Base-by-base conservation (phyloP, 495 filamentous ascomycete genomes). In the Penicillium egyptiacum region DNA sequence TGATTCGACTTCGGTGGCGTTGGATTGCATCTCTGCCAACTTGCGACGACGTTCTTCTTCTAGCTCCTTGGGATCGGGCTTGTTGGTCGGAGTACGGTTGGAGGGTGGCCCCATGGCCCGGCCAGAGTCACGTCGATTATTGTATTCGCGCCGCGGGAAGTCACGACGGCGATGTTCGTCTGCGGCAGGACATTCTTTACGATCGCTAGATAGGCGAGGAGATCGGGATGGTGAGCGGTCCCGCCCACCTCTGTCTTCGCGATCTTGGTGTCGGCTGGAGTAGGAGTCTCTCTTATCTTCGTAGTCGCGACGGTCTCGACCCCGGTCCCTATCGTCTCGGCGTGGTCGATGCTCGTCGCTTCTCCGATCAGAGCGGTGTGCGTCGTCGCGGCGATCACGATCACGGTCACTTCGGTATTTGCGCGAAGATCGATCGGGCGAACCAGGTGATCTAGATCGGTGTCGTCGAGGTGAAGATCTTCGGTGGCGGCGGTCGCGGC, bases 11-110 rank as follows among this genome's bases (percentile, higher is more conserved):
- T 88, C 82, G 3, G 79, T 77, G n/a, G 94, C 94, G 52, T 89
- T 90, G 23, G 82, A 80, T 64, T 91, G 89, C 94, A 98, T 98
- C 33, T 86, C 88, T 17, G 88, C 90, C 5, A 98, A 76, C 65
- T 89, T 93, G 47, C 72, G 72, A 28, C 68, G 67, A 31, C 75
- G 75, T 41, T 81, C 77, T 57, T 77, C 76, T 31, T 75, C 70
- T 16, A 55, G 42, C 4, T 65, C 67, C 30, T 70, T 71, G 20
- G 62, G 56, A 19, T 66, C 64, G 11, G 56, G 45, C 19, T 53
- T 61, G 23, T 58, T 49, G 14, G 62, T 46, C 22, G 55, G 53
- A 10, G 58, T 28, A 11, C 51, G 60, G 35, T 49, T 39, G 8
- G 62, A 33, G 14, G 50, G 35, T 35, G 58, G 56, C 20, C 35